A percentile compares a stretch with the other conserved stretches of the same genome.
Conservation (phyloP, 768 basidiomycete genomes). For the Exsudoporus frostii region DNA sequence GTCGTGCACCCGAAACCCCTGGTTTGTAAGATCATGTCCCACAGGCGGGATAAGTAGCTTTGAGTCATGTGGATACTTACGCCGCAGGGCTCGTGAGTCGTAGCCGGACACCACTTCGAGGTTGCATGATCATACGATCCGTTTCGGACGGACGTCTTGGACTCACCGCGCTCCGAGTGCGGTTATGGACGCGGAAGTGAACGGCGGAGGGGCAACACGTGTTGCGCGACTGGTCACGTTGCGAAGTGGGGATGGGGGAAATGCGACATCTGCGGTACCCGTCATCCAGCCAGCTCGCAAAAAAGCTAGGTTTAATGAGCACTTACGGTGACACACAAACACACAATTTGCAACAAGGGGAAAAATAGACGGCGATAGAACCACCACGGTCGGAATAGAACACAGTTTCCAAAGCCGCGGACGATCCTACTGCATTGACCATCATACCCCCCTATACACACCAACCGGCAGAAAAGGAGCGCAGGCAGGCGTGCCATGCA, state of each 20-base stretch:
- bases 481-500: too few relatives aligned
- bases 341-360: background rate
- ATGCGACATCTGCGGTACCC: background rate
- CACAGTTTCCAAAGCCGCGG: background rate
- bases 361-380: background rate
- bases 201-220: constrained; percentile 12
- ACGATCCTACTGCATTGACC: too few relatives aligned
- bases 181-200: constrained; percentile 22
- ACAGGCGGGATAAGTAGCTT: background rate
- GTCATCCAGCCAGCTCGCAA: too few relatives aligned
- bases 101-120: background rate
- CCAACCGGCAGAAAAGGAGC: too few relatives aligned
- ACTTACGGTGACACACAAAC: constrained; percentile 4
- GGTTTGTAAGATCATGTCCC: background rate
- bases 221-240: background rate
- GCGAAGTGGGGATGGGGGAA: background rate
- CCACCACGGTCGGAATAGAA: background rate
- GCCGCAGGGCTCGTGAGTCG: background rate
- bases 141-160: background rate
- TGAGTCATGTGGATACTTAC: background rate
- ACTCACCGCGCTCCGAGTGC: background rate
- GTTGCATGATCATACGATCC: constrained; percentile 7
- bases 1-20: background rate
- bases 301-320: constrained; percentile 12
- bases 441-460: too few relatives aligned